Evolutionary conservation across 208 protist species (phyloP).

Genomic region (Novymonas esmeraldas): DNA sequence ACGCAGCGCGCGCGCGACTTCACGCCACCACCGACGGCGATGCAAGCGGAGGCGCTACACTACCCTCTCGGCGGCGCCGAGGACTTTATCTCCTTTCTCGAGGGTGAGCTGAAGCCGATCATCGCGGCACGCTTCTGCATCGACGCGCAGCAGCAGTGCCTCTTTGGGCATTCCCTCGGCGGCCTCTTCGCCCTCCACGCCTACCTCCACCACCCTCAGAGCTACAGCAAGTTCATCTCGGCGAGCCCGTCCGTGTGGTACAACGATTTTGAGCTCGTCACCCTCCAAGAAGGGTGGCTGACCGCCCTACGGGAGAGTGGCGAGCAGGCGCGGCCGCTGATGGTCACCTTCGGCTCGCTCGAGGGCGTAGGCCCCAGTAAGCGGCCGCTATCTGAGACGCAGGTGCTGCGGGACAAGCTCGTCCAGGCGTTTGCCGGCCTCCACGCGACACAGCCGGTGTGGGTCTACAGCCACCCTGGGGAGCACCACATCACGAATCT

Average conservation of each 20-base stretch:
- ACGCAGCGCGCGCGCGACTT: constrained; percentile 16
- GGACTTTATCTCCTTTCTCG: constrained; percentile 12
- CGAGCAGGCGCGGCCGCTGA: constrained; percentile 4
- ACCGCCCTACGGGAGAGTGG: not conserved
- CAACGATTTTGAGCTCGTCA: constrained; percentile 14
- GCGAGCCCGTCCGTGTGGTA: constrained; percentile 24
- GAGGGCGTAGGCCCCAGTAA: constrained; percentile 15
- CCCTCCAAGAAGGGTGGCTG: constrained; percentile 2
- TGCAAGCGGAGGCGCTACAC: not conserved
- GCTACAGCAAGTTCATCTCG: constrained; percentile 16
- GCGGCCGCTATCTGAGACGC: constrained; percentile 5
- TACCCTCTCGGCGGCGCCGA: not conserved
- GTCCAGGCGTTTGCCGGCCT: not conserved
- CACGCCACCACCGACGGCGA: constrained; percentile 17
- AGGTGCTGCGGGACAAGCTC: constrained; percentile 5
- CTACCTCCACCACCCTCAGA: constrained; percentile 15
- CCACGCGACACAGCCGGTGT: constrained; percentile 7
- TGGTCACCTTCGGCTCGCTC: constrained; percentile 19
- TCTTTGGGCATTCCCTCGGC: constrained; percentile 21
- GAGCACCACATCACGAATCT: constrained; percentile 27
- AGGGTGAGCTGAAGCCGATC: constrained; percentile 8
- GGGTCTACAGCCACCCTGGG: constrained; percentile 13
- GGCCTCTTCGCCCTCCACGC: constrained; percentile 17
- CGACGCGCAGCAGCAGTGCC: constrained; percentile 8
- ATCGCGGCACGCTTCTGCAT: constrained; percentile 7